These are phyloP conservation scores for Russula brevipes DNA, from an alignment of 768 basidiomycete genomes.

Conservation along the genomic window DNA sequence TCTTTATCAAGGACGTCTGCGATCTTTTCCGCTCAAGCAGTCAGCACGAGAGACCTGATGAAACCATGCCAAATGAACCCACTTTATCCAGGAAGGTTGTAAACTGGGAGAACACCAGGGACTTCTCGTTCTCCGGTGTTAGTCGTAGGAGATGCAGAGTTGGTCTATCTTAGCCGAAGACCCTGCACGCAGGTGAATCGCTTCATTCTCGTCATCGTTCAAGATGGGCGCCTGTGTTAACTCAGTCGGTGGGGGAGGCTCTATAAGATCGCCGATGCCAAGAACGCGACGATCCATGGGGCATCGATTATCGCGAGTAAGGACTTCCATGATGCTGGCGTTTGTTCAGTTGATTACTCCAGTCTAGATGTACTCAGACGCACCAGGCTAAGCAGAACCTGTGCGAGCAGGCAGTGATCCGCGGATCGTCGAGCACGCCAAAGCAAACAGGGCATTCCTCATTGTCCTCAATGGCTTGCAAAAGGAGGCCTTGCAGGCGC, in stretches of 20 bases:
- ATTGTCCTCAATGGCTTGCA: constrained; percentile 68
- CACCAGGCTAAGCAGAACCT: constrained; percentile 69
- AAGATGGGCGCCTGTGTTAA: constrained; percentile 53
- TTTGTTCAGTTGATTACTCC: constrained; percentile 9
- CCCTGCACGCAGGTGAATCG: constrained; percentile 39
- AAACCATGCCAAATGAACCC: constrained; percentile 6
- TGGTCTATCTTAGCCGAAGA: constrained; percentile 87
- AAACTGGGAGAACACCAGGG: constrained; percentile 86
- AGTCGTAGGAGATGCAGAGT: constrained; percentile 65
- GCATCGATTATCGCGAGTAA: constrained; percentile 68
- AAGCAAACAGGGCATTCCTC: constrained; percentile 84
- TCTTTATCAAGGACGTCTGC: constrained; percentile 60
- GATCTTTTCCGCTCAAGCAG: constrained; percentile 43
- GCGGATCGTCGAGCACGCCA: constrained; percentile 50
- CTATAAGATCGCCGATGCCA: constrained; percentile 49
- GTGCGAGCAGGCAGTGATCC: constrained; percentile 72
- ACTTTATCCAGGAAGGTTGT: constrained; percentile 82
- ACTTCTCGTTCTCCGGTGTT: constrained; percentile 67
- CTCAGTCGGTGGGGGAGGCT: constrained; percentile 61
- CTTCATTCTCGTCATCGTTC: constrained; percentile 38
- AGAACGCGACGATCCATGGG: constrained; percentile 79
- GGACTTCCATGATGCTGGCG: constrained; percentile 60
- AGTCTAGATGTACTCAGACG: constrained; percentile 16
- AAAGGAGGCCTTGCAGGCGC: constrained; percentile 53
- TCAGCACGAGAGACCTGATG: background rate